These are phyloP conservation scores for Pichia nakasei DNA, from an alignment of 805 yeast species.

Conservation along the genomic window DNA sequence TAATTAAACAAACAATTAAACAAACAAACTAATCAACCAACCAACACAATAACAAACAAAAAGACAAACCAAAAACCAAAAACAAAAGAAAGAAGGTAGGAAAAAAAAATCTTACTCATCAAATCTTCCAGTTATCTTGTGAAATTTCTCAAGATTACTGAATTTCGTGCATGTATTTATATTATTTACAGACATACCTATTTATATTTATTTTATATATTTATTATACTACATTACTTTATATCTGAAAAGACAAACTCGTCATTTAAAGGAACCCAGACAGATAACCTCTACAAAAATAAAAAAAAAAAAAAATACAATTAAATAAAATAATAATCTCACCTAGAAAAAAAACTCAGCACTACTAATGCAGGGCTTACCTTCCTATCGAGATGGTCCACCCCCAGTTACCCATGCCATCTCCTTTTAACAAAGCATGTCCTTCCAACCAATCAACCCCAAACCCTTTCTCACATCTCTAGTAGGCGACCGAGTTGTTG, in stretches of 20 bases:
- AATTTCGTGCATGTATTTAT: constrained; percentile 9
- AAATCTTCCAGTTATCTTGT: too few species aligned
- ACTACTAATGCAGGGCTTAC: too few species aligned
- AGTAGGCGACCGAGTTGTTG: constrained; percentile 59
- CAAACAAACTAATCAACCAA: too few species aligned
- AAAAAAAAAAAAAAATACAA: too few species aligned
- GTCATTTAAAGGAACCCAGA: too few species aligned
- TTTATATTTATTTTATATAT: constrained; percentile 1
- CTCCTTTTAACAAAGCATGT: too few species aligned
- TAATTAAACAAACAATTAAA: too few species aligned
- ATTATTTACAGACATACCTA: not conserved
- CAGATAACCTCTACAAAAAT: too few species aligned
- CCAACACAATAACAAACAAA: not conserved
- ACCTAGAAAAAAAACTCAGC: too few species aligned
- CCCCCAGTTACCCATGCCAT: too few species aligned
- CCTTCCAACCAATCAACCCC: constrained; percentile 68
- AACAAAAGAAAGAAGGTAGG: not conserved
- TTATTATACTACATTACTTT: constrained; percentile 1
- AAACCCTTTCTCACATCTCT: constrained; percentile 81
- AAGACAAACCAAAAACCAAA: not conserved
- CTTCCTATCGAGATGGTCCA: too few species aligned
- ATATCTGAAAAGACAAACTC: not conserved
- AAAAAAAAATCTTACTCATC: not conserved
- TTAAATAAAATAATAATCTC: too few species aligned
- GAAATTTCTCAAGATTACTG: not conserved